These are phyloP conservation scores for Pyrenochaeta sp. DNA, from an alignment of 2,329 filamentous ascomycete species.

Conservation along the genomic window DNA sequence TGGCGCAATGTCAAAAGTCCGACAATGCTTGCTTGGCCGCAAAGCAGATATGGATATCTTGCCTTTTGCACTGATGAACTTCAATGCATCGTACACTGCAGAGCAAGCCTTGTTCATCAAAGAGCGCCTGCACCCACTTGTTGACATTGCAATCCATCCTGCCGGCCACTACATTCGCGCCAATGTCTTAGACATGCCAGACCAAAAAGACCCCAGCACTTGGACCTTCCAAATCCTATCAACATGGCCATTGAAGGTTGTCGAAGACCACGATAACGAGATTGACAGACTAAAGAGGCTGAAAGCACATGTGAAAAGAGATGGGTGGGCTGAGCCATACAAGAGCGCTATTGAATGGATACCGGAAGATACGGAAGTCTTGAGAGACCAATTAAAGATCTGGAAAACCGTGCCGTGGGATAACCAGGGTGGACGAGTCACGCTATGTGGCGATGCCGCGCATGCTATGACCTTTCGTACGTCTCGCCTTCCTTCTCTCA, in stretches of 20 bases:
- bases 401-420: conserved; percentile 49
- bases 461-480: conserved; percentile 52
- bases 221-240: conserved; percentile 48
- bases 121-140: conserved; percentile 34
- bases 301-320: conserved; percentile 36
- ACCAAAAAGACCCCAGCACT: conserved; percentile 40
- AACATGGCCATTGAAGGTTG: conserved; percentile 37
- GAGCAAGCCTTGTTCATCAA: conserved; percentile 38
- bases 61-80: conserved; percentile 42
- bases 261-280: conserved; percentile 40
- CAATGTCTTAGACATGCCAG: conserved; percentile 44
- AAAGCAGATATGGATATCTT: conserved; percentile 31
- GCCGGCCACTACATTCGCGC: conserved; percentile 40
- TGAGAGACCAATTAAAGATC: conserved; percentile 44
- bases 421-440: conserved; percentile 42
- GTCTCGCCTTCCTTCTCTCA: neutral
- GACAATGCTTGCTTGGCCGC: conserved; percentile 31
- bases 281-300: conserved; percentile 28
- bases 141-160: conserved; percentile 44
- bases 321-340: conserved; percentile 45
- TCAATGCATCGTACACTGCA: conserved; percentile 36
- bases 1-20: conserved; percentile 37
- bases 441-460: conserved; percentile 50
- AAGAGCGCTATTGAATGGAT: conserved; percentile 46
- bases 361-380: conserved; percentile 36